A percentile compares a stretch with the other conserved stretches of the same genome.
These are phyloP conservation scores for Ramichloridium luteum DNA, from an alignment of 2,329 filamentous ascomycete species.

Conservation along the genomic window DNA sequence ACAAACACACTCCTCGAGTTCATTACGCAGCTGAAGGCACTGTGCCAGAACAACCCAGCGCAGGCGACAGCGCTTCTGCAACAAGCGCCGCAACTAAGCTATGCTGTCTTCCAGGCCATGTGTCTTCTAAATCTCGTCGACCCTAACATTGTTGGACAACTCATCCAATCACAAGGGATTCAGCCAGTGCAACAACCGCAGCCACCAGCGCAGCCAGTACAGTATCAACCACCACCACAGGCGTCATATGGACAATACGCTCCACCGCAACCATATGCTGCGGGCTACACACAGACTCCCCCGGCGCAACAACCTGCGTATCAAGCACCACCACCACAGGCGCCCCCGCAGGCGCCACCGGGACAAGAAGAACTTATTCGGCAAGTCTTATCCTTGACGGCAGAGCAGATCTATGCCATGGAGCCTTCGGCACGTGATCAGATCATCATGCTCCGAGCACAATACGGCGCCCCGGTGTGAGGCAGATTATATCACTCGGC, in stretches of 20 bases:
- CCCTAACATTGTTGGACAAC: conserved; percentile 65
- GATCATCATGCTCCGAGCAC: conserved; percentile 63
- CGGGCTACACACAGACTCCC: conserved; percentile 30
- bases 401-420: conserved; percentile 60
- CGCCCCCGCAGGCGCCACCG: conserved; percentile 31
- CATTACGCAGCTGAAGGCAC: conserved; percentile 82
- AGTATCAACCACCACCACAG: conserved; percentile 23
- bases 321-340: conserved; percentile 26
- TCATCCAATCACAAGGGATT: conserved; percentile 40
- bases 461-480: conserved; percentile 31
- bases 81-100: conserved; percentile 83
- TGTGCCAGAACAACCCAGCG: conserved; percentile 69
- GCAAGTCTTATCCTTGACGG: conserved; percentile 69
- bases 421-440: conserved; percentile 60
- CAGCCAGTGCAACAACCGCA: conserved; percentile 35
- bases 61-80: conserved; percentile 77
- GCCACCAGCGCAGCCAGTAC: conserved; percentile 21
- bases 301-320: conserved; percentile 28
- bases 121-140: conserved; percentile 89
- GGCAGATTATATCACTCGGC: conserved; percentile 1
- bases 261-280: conserved; percentile 31
- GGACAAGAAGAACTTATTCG: conserved; percentile 64
- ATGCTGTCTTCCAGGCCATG: conserved; percentile 88
- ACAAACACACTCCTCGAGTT: conserved; percentile 86
- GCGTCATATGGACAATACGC: conserved; percentile 17